These are phyloP conservation scores for Pleurotus platypus DNA, from an alignment of 768 basidiomycete genomes.

Conservation along the genomic window DNA sequence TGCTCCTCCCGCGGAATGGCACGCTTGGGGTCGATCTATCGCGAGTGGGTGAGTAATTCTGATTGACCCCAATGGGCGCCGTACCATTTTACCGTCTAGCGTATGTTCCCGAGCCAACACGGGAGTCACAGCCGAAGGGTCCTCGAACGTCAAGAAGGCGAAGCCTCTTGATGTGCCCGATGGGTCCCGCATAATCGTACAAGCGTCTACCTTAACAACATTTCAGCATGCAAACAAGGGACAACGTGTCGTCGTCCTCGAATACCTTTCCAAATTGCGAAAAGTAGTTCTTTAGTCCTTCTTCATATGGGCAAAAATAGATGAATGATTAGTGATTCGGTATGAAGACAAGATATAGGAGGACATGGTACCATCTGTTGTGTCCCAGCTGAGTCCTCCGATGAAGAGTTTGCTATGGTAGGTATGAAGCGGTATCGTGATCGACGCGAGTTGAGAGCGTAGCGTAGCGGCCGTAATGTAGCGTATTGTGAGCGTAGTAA, in stretches of 20 bases:
- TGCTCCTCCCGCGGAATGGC: conserved; percentile 85
- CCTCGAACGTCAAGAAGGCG: conserved; percentile 81
- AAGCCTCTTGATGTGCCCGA: conserved; percentile 76
- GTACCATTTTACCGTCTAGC: conserved; percentile 74
- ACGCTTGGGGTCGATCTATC: conserved; percentile 83
- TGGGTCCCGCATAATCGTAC: conserved; percentile 84
- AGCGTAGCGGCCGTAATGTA: neutral
- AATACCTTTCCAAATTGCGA: conserved; percentile 72
- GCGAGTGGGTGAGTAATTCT: neutral
- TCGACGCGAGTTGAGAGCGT: neutral
- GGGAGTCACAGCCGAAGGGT: conserved; percentile 54
- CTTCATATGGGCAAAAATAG: conserved; percentile 27
- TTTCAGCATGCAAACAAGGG: conserved; percentile 11
- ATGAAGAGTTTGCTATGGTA: conserved; percentile 83
- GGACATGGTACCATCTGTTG: conserved; percentile 73
- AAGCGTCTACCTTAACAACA: conserved; percentile 60
- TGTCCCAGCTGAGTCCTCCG: conserved; percentile 89
- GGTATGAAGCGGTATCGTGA: conserved; percentile 12
- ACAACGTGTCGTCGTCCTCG: neutral
- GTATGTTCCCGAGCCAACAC: conserved; percentile 68
- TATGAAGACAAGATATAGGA: conserved; percentile 24
- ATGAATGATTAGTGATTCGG: conserved; percentile 32
- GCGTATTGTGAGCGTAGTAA: conserved; percentile 17
- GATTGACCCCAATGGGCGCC: conserved; percentile 13
- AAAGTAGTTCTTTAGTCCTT: conserved; percentile 69